These are phyloP conservation scores for Tetrapisispora pingtungensis DNA, from an alignment of 805 yeast species.

Conservation along the genomic window DNA sequence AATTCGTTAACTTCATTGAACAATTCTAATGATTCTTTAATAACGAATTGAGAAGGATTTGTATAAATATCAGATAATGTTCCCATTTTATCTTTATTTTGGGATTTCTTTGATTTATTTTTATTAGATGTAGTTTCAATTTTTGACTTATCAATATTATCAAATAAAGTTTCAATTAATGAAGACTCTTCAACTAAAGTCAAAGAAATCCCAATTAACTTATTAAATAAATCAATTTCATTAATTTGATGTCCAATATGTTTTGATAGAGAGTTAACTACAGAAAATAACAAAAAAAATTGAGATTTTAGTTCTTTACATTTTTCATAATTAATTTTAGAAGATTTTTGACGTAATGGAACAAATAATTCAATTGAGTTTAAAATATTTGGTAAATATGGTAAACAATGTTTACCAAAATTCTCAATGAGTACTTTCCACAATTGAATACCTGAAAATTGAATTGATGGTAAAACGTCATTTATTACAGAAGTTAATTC, in stretches of 20 bases:
- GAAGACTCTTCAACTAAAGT: slow-evolving; percentile 29
- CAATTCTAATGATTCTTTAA: slow-evolving; percentile 33
- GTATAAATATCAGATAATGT: slow-evolving; percentile 62
- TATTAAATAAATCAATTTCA: slow-evolving; percentile 44
- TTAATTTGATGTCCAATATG: slow-evolving; percentile 32
- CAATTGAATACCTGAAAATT: slow-evolving; percentile 36
- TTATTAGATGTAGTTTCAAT: slow-evolving; percentile 5
- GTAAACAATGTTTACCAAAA: slow-evolving; percentile 31
- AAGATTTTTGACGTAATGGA: slow-evolving; percentile 39
- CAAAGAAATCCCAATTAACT: slow-evolving; percentile 50
- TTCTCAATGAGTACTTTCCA: slow-evolving; percentile 24
- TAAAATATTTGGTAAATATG: slow-evolving; percentile 42
- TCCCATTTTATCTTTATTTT: slow-evolving; percentile 36
- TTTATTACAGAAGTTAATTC: slow-evolving; percentile 37
- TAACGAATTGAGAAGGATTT: slow-evolving; percentile 47
- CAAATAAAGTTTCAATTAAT: slow-evolving; percentile 19
- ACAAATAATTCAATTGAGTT: slow-evolving; percentile 47
- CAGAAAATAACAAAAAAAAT: slow-evolving; percentile 16
- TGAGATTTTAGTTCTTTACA: slow-evolving; percentile 17
- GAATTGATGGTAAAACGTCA: slow-evolving; percentile 36
- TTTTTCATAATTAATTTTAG: slow-evolving; percentile 32
- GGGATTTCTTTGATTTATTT: slow-evolving; percentile 24
- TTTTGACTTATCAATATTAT: slow-evolving; percentile 12
- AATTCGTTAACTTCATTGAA: slow-evolving; percentile 30
- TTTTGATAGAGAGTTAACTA: slow-evolving; percentile 13